Evolutionary conservation across 2,329 filamentous ascomycete genomes (phyloP), one percentile per base, ranked within the genome.

Genomic region (Pseudogymnoascus sp.): DNA sequence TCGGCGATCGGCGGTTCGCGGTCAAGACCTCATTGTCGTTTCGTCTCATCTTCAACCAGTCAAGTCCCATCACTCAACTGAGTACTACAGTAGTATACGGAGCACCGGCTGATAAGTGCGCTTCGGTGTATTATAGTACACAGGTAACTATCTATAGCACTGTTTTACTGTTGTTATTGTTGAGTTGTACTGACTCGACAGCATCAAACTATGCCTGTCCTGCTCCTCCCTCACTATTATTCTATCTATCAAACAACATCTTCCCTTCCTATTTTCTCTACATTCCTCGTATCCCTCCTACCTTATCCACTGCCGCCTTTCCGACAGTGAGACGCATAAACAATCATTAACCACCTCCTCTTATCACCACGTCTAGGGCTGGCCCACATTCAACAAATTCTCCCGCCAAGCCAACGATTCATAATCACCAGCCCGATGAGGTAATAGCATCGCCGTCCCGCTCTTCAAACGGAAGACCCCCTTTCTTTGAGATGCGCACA

Each of bases 41-140:
- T 33, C 46, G 26, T 56, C 46, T 56, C 46, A 33, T 56, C 26
- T n/a, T 33, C 46, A 56, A 33, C 46, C 46, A 56, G 46, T 56
- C 46, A 56, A 56, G 26, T 33, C 46, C 33, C 24, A 26, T 28
- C 43, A 10, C 46, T 33, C 26, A 31, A 19, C 14, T 31, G 24
- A 26, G 41, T 11, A 16, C 26, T 50, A 28, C 3, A 19, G 12
- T 10, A 2, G 26, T 31, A 56, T 56, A 56, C n/a, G 19, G 19
- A 19, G 19, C 26, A 11, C 46, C 46, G 26, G 19, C 8, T 31
- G 3, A n/a, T 16, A 19, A 56, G n/a, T 19, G n/a, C 26, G 26
- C 14, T 56, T 56, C 46, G 46, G 46, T 33, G 46, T 31, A 56
- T 56, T 56, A 33, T 56, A 5, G 26, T 31, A 22, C 7, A 31